Conservation (phyloP, 2,329 filamentous ascomycete genomes). For the Aureobasidium uvarum region DNA sequence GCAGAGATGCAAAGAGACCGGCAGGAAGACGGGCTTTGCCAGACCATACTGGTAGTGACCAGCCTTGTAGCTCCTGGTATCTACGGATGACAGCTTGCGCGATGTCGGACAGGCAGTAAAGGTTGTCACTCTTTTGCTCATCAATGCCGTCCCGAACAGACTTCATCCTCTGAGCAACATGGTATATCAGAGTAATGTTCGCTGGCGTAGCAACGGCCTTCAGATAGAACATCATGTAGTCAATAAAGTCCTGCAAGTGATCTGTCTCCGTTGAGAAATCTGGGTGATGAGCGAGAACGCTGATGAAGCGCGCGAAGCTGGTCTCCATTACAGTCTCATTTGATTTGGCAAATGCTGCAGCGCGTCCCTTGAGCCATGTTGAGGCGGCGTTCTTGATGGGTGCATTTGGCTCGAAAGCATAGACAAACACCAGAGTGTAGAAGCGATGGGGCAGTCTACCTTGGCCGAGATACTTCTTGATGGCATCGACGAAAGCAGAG, state of each 20-base stretch:
- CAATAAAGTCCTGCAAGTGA: slow-evolving; percentile 76
- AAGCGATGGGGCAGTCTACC: slow-evolving; percentile 70
- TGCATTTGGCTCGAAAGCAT: slow-evolving; percentile 82
- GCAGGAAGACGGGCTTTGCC: slow-evolving; percentile 77
- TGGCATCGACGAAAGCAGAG: slow-evolving; percentile 72
- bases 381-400: slow-evolving; percentile 71
- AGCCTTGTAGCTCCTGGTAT: slow-evolving; percentile 82
- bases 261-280: slow-evolving; percentile 68
- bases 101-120: slow-evolving; percentile 87
- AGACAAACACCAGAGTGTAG: slow-evolving; percentile 85
- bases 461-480: slow-evolving; percentile 86
- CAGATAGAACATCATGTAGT: slow-evolving; percentile 88
- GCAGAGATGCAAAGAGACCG: slow-evolving; percentile 72
- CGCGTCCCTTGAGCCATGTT: slow-evolving; percentile 85
- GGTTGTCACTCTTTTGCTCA: slow-evolving; percentile 63
- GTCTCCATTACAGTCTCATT: slow-evolving; percentile 68
- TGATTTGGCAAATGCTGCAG: slow-evolving; percentile 60
- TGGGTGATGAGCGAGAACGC: slow-evolving; percentile 87
- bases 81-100: slow-evolving; percentile 77
- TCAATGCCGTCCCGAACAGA: slow-evolving; percentile 78
- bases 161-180: slow-evolving; percentile 90
- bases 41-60: slow-evolving; percentile 80
- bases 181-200: slow-evolving; percentile 85
- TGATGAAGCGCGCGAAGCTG: slow-evolving; percentile 77
- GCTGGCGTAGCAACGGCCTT: slow-evolving; percentile 77